Conservation (phyloP, 2,329 filamentous ascomycete species). For the Thielaviopsis punctulata region DNA sequence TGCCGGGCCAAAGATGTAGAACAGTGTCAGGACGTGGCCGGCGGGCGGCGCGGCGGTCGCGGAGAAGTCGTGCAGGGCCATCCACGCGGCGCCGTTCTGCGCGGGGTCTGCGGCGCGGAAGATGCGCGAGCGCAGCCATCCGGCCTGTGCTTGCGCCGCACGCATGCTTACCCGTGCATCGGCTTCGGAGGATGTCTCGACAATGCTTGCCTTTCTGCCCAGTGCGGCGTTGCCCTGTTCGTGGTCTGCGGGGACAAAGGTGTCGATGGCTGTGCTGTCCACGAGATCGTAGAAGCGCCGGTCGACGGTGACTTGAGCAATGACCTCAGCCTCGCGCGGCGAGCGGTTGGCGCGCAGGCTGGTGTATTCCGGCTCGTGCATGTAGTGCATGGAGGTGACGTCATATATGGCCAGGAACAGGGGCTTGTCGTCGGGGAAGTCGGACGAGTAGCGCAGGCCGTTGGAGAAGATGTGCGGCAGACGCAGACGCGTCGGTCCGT, state of each 20-base stretch:
- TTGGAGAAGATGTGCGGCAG: constrained; percentile 56
- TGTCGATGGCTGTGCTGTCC: constrained; percentile 33
- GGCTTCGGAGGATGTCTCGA: constrained; percentile 35
- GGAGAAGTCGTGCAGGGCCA: constrained; percentile 59
- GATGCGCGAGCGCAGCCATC: constrained; percentile 59
- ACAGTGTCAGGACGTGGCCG: constrained; percentile 49
- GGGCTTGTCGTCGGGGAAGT: constrained; percentile 34
- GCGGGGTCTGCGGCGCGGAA: constrained; percentile 47
- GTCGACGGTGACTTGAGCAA: constrained; percentile 44
- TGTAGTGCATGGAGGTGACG: constrained; percentile 52
- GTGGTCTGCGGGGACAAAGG: constrained; percentile 43
- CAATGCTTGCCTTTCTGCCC: constrained; percentile 43
- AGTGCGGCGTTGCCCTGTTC: constrained; percentile 40
- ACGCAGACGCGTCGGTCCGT: constrained; percentile 65
- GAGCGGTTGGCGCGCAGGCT: constrained; percentile 41
- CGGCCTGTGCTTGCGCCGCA: constrained; percentile 25
- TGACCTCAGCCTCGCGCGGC: constrained; percentile 34
- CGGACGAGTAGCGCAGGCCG: constrained; percentile 63
- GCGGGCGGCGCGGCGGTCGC: constrained; percentile 38
- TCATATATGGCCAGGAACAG: constrained; percentile 72
- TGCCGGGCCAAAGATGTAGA: constrained; percentile 64
- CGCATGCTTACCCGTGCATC: constrained; percentile 55
- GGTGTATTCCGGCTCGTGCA: constrained; percentile 55
- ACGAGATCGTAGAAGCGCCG: constrained; percentile 55
- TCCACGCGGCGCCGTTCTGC: constrained; percentile 35